Conservation (phyloP, 164 flowering plant genomes). For the Saururus chinensis region DNA sequence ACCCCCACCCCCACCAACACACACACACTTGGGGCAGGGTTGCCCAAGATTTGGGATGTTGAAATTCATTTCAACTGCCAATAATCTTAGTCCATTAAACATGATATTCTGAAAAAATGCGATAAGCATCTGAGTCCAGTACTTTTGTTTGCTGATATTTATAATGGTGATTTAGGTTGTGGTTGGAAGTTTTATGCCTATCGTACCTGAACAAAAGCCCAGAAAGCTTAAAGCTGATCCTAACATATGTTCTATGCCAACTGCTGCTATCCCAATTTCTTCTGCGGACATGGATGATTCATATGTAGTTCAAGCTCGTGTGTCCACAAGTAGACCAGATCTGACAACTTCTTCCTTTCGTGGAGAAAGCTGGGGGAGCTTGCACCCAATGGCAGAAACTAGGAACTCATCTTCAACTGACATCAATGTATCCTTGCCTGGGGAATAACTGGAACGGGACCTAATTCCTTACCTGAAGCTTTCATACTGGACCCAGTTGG, state of each 20-base stretch:
- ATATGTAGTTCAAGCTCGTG: conserved; percentile 19
- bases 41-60: too few relatives aligned
- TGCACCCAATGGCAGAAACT: conserved; percentile 42
- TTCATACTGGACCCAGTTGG: conserved; percentile 27
- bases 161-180: conserved; percentile 78
- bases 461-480: conserved; percentile 7
- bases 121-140: neutral
- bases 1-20: too few relatives aligned
- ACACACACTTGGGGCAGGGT: too few relatives aligned
- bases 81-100: too few relatives aligned
- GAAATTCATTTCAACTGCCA: too few relatives aligned
- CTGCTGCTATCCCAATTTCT: conserved; percentile 23
- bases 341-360: conserved; percentile 41
- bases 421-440: conserved; percentile 56
- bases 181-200: conserved; percentile 85
- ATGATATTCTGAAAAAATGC: neutral
- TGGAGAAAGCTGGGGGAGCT: conserved; percentile 58
- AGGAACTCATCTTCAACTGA: conserved; percentile 55
- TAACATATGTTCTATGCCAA: conserved; percentile 9
- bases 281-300: conserved; percentile 40
- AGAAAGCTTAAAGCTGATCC: conserved; percentile 57
- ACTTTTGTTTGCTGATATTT: neutral
- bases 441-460: conserved; percentile 12
- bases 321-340: conserved; percentile 23
- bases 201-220: conserved; percentile 64